Conservation (phyloP, 139 green algal species). For the Zygnema circumcarinatum region DNA sequence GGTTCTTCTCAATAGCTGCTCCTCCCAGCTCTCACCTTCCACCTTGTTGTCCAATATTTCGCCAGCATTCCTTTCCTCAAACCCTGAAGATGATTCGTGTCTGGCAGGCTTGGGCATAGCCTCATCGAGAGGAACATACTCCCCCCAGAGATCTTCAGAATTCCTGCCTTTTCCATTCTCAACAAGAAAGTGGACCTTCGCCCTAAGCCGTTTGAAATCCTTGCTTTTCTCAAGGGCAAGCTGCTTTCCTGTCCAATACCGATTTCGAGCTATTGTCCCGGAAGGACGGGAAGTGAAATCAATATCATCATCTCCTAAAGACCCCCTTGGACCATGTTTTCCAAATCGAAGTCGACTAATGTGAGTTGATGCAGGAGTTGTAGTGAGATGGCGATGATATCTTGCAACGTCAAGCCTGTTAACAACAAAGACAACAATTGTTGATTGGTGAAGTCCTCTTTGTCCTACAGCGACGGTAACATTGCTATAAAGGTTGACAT, state of each 20-base stretch:
- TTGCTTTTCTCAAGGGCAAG: constrained; percentile 20
- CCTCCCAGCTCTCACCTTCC: constrained; percentile 69
- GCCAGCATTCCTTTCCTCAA: background rate
- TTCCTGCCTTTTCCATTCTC: background rate
- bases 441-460: background rate
- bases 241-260: constrained; percentile 42
- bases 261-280: background rate
- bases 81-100: background rate
- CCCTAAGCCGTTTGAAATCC: constrained; percentile 12
- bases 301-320: background rate
- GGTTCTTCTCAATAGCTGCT: constrained; percentile 70
- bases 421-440: background rate
- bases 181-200: background rate
- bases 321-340: background rate
- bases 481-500: background rate
- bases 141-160: background rate
- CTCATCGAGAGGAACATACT: constrained; percentile 24
- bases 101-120: background rate
- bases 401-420: constrained; percentile 28
- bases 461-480: background rate
- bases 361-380: background rate
- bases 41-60: constrained; percentile 15
- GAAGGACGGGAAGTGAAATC: background rate
- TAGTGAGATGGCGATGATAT: constrained; percentile 4
- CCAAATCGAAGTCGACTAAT: background rate